A percentile compares a stretch with the other conserved stretches of the same genome.
Evolutionary conservation across 306 rosid genomes (phyloP).

Genomic region (Trichosanthes truncata): DNA sequence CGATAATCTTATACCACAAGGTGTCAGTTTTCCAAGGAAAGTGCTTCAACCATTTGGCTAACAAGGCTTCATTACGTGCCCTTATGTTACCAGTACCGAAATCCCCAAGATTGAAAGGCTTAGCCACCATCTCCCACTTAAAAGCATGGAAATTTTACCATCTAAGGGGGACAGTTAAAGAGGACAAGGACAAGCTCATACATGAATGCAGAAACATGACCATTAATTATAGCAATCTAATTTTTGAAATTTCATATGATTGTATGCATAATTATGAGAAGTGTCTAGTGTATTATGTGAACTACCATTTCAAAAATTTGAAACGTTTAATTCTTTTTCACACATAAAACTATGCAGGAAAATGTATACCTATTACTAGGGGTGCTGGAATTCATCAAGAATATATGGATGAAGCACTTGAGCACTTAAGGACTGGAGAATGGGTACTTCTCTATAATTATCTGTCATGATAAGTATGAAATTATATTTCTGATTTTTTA

Average conservation of each 20-base stretch:
- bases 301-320: background rate
- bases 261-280: background rate
- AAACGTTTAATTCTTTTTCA: background rate
- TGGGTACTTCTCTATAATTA: slow-evolving; percentile 54
- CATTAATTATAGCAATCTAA: background rate
- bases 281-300: background rate
- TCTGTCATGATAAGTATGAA: background rate
- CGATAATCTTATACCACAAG: background rate
- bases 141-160: too few species aligned
- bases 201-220: background rate
- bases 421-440: slow-evolving; percentile 55
- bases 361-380: slow-evolving; percentile 88
- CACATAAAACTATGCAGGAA: slow-evolving; percentile 37
- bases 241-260: background rate
- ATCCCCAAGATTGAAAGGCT: background rate
- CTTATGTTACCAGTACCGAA: background rate
- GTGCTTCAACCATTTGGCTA: background rate
- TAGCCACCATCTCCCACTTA: background rate
- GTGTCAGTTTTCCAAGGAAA: background rate
- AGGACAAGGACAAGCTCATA: background rate
- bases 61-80: background rate
- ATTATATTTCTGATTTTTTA: background rate
- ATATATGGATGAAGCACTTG: slow-evolving; percentile 84
- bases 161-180: background rate
- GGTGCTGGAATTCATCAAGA: slow-evolving; percentile 91